These are phyloP conservation scores for Tagetes erecta DNA, from an alignment of 129 eudicot genomes.

Conservation along the genomic window DNA sequence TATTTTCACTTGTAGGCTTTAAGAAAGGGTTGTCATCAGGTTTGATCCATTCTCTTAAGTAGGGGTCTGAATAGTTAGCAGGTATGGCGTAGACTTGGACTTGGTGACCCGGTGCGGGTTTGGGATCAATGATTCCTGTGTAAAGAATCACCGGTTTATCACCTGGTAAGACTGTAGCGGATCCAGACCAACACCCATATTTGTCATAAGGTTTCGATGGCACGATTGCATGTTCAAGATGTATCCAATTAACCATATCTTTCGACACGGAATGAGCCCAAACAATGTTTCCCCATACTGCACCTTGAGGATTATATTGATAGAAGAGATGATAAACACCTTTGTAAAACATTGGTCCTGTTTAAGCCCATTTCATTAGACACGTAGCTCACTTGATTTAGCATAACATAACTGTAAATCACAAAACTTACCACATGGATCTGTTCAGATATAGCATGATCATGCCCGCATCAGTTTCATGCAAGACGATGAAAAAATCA, in stretches of 20 bases:
- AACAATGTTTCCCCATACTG: constrained; percentile 73
- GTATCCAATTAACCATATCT: constrained; percentile 67
- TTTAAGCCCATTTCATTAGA: background rate
- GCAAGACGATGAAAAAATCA: constrained; percentile 9
- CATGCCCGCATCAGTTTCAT: constrained; percentile 18
- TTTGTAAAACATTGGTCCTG: constrained; percentile 78
- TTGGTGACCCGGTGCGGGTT: constrained; percentile 45
- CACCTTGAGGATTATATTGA: constrained; percentile 79
- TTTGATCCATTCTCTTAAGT: constrained; percentile 58
- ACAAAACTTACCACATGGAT: constrained; percentile 64
- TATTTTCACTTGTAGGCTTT: constrained; percentile 41
- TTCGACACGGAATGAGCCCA: constrained; percentile 86
- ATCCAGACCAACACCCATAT: constrained; percentile 84
- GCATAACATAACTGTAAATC: no score
- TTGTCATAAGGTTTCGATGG: constrained; percentile 61
- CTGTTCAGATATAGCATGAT: constrained; percentile 30
- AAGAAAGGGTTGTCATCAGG: constrained; percentile 70
- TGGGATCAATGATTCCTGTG: constrained; percentile 49
- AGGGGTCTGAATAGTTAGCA: constrained; percentile 67
- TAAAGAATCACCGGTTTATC: constrained; percentile 63
- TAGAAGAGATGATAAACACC: constrained; percentile 77
- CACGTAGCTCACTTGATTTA: background rate
- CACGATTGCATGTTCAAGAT: constrained; percentile 48
- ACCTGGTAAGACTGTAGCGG: constrained; percentile 71
- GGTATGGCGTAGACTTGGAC: constrained; percentile 80